phyloP scores from a whole-genome alignment of 768 basidiomycete species.

The Cystofilobasidium macerans region DNA sequence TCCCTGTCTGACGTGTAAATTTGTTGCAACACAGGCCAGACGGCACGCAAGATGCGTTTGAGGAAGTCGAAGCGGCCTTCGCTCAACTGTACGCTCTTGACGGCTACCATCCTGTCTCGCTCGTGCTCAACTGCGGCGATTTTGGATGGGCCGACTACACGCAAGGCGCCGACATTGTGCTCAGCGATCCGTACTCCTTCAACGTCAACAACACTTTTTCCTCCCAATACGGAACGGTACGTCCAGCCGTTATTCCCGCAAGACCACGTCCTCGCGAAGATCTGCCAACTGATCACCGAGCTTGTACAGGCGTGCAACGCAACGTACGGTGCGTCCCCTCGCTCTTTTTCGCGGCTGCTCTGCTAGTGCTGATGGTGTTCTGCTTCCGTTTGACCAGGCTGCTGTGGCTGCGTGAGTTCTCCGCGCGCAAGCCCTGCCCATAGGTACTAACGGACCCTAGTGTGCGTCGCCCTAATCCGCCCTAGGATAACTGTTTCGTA shows the following conservation, averaged over 20 bases:
- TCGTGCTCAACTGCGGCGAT: slow-evolving; percentile 55
- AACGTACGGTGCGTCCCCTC: slow-evolving; percentile 45
- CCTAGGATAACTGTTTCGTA: slow-evolving; percentile 11
- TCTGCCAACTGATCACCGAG: too few relatives aligned
- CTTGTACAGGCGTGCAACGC: slow-evolving; percentile 26
- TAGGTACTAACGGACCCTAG: too few relatives aligned
- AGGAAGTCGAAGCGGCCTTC: slow-evolving; percentile 47
- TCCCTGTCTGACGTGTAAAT: too few relatives aligned
- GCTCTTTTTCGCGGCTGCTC: background rate
- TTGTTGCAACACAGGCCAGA: too few relatives aligned
- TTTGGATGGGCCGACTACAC: slow-evolving; percentile 54
- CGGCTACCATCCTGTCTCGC: slow-evolving; percentile 50
- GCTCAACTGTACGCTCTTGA: slow-evolving; percentile 46
- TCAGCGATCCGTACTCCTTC: slow-evolving; percentile 31
- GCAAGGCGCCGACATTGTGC: slow-evolving; percentile 51
- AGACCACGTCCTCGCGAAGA: too few relatives aligned
- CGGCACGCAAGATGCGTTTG: slow-evolving; percentile 56
- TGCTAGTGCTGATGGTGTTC: background rate
- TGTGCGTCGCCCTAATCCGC: too few relatives aligned
- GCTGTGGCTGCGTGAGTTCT: slow-evolving; percentile 51
- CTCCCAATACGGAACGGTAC: slow-evolving; percentile 29
- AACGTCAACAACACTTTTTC: slow-evolving; percentile 31
- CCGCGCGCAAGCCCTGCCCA: background rate
- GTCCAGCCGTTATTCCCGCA: background rate
- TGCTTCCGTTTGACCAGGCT: slow-evolving; percentile 26